Base-by-base conservation (phyloP, 208 protist species). In the Crithidia mellificae region DNA sequence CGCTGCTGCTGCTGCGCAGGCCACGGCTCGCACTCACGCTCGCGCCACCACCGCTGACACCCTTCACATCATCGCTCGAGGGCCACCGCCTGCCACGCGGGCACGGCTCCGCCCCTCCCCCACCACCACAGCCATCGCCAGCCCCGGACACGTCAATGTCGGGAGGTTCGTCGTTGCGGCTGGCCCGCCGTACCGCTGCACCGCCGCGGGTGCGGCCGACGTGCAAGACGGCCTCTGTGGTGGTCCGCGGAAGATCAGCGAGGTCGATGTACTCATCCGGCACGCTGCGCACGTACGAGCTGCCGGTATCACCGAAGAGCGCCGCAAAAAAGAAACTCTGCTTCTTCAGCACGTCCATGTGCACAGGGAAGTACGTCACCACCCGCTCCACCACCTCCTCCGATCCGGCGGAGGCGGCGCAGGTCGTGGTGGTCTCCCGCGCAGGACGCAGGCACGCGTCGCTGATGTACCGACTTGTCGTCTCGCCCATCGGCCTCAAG, bases 241-340 rank as follows among this genome's bases (percentile, higher is more conserved):
- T 65, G 11, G 32, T 44, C 24, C 30, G 59, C 17, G 58, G 51
- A 30, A 66, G 20, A 22, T 66, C 58, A 2, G 68, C 53, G 29
- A 73, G 43, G 25, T 66, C 49, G n/a, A 73, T 58, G 41, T 73
- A 62, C 68, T 73, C 68, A 51, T 73, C 68, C 6, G 68, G 68
- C 7, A 15, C 34, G 43, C 68, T 66, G 32, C 29, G 68, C 29
- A 73, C 68, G 54, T 73, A 73, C 9, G 68, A 54, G 63, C 62
- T 52, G 46, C 70, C 54, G 34, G 15, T 36, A 24, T 63, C 32
- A n/a, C 44, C 57, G 1, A 74, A 53, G 22, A 76, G 47, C 0
- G 38, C 56, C 11, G 53, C 54, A 14, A 76, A 69, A 49, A 59
- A 76, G n/a, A 25, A n/a, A 20, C 68, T 57, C 44, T 52, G 39